Evolutionary conservation across 1,139 yeast species (phyloP), one percentile per base, ranked within the genome.

Genomic region (Pichia sp.): DNA sequence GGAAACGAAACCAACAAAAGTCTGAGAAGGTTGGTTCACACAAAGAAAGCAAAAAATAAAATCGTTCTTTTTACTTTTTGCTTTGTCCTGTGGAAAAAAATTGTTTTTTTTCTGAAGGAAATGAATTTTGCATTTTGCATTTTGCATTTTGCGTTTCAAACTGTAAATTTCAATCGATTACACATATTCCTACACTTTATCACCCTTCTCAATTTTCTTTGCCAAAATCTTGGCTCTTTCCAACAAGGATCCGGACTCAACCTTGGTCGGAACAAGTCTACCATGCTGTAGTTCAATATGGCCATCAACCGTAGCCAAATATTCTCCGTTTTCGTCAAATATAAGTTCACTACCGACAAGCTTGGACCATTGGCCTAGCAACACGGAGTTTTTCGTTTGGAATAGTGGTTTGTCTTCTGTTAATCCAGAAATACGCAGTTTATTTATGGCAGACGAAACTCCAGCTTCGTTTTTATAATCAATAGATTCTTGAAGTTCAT

Each of bases 341-440:
- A 80, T 69, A 56, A 93, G 70, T 62, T 91, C 97, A 0, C 96
- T 86, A 0, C 99, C 99, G 1, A 88, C 83, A 14, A 88, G 69
- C 54, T 79, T 79, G 47, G 78, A 75, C 97, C 98, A 93, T 41
- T 75, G 72, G 1, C 96, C 95, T 63, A 82, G 81, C 65, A 82
- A 87, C 3, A 88, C 71, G 19, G 71, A 72, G 50, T 77, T 74
- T 42, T 83, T 83, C 11, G 81, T 68, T 58, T 77, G 76, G 43
- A 83, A 70, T 36, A 82, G 61, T 2, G 89, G 89, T 25, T 67
- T 64, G 25, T 72, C 72, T 10, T 74, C 69, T 18, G 78, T 79
- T 31, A 83, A 63, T 0, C 84, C 84, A 10, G 83, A 73, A 22
- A 76, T 67, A 57, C 80, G 82, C 39, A 81, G 60, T 31, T 50